Percentiles rank a stretch among this genome's conserved stretches.
These are phyloP conservation scores for Phoma sp. DNA, from an alignment of 2,329 filamentous ascomycete species.

Conservation along the genomic window DNA sequence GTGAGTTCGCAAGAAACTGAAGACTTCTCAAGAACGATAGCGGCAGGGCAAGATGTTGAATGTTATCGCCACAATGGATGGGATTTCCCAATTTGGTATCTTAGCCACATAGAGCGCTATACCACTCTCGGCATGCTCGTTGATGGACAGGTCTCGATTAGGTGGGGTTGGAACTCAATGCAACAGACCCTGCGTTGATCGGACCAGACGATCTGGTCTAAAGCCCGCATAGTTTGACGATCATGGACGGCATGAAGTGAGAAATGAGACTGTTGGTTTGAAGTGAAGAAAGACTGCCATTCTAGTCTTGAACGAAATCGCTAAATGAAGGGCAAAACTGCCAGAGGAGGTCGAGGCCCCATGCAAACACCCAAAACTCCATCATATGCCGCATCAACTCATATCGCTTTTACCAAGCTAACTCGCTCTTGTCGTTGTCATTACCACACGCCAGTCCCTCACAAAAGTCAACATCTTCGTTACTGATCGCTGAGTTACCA, in stretches of 20 bases:
- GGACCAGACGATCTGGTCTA: too few species aligned
- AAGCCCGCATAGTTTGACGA: too few species aligned
- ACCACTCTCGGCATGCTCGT: constrained; percentile 1
- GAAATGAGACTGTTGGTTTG: neutral
- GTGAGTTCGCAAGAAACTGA: neutral
- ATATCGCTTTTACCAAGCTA: constrained; percentile 29
- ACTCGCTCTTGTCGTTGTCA: constrained; percentile 37
- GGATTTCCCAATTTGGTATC: constrained; percentile 19
- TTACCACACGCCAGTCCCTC: constrained; percentile 36
- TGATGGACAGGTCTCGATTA: constrained; percentile 1
- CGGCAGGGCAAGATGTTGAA: neutral
- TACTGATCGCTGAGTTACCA: constrained; percentile 26
- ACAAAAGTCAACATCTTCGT: constrained; percentile 40
- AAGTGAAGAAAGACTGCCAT: neutral
- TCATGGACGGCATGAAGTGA: too few species aligned
- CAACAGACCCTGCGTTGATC: too few species aligned
- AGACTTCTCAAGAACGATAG: neutral
- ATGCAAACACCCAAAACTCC: constrained; percentile 31
- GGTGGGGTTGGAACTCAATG: constrained; percentile 3
- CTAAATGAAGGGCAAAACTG: constrained; percentile 8
- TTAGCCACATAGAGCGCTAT: neutral
- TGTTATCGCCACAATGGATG: constrained; percentile 13
- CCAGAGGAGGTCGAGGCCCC: constrained; percentile 23
- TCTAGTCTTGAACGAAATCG: constrained; percentile 9
- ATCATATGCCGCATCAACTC: constrained; percentile 22